phyloP scores from a whole-genome alignment of 2,329 filamentous ascomycete genomes.

The Colletotrichum sp. region DNA sequence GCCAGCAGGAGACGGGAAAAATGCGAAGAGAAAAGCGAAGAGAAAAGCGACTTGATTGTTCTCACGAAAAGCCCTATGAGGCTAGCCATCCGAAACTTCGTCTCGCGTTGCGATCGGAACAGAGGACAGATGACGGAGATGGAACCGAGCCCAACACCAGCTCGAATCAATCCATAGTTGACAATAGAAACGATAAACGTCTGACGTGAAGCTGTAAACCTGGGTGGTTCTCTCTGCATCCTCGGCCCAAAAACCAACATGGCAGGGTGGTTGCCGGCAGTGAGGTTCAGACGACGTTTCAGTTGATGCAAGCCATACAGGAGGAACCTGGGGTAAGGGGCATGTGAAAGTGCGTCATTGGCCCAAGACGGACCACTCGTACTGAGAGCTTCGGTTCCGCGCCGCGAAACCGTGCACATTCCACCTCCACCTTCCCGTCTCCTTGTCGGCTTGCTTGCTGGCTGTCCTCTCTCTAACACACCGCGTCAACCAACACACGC shows the following conservation, averaged over 20 bases:
- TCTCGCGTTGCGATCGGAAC: not conserved
- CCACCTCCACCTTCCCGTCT: constrained; percentile 11
- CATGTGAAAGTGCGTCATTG: constrained; percentile 23
- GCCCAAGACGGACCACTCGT: not conserved
- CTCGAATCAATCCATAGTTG: constrained; percentile 4
- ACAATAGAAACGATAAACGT: constrained; percentile 12
- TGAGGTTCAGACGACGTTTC: constrained; percentile 12
- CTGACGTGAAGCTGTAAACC: not conserved
- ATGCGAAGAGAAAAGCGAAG: not conserved
- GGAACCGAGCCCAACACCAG: not conserved
- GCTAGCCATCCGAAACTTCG: constrained; percentile 13
- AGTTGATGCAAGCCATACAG: not conserved
- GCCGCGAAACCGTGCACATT: constrained; percentile 17
- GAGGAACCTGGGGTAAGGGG: not conserved
- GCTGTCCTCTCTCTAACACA: not conserved
- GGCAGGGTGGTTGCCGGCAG: not conserved
- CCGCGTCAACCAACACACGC: not conserved
- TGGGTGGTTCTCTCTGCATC: not conserved
- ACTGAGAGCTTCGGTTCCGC: not conserved
- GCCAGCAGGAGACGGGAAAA: not conserved
- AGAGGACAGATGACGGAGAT: constrained; percentile 1
- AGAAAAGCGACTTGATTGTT: not conserved
- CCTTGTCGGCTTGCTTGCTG: not conserved
- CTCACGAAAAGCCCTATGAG: not conserved
- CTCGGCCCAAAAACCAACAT: not conserved